Evolutionary conservation across 495 filamentous ascomycete species (phyloP).

Genomic region (Copromyces sp.): DNA sequence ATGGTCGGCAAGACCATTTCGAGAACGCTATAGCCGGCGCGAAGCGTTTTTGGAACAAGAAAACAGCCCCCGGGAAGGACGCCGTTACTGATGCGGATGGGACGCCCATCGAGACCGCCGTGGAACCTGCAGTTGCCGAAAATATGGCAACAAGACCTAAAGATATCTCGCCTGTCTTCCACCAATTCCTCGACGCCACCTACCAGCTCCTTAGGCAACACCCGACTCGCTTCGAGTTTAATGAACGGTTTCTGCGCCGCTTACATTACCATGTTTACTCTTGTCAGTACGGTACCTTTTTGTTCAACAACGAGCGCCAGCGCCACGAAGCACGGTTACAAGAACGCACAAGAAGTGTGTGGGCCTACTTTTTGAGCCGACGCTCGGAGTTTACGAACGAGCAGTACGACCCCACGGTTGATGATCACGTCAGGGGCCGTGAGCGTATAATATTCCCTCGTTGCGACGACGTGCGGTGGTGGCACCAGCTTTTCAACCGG

Average conservation of each 20-base stretch:
- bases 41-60: slow-evolving; percentile 80
- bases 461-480: slow-evolving; percentile 66
- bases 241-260: slow-evolving; percentile 84
- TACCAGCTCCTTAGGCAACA: slow-evolving; percentile 85
- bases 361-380: slow-evolving; percentile 85
- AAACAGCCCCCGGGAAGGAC: slow-evolving; percentile 57
- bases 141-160: slow-evolving; percentile 48
- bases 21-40: slow-evolving; percentile 82
- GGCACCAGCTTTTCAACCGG: slow-evolving; percentile 78
- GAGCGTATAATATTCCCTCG: slow-evolving; percentile 80
- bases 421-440: slow-evolving; percentile 64
- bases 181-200: slow-evolving; percentile 93
- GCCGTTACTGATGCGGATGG: slow-evolving; percentile 42
- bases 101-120: neutral
- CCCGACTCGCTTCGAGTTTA: slow-evolving; percentile 91
- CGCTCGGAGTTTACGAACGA: slow-evolving; percentile 70
- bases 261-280: slow-evolving; percentile 91
- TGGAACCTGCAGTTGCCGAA: slow-evolving; percentile 32
- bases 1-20: slow-evolving; percentile 60
- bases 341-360: slow-evolving; percentile 77
- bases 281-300: slow-evolving; percentile 93
- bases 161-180: slow-evolving; percentile 93
- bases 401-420: slow-evolving; percentile 64
- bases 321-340: slow-evolving; percentile 61
- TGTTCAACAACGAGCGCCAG: slow-evolving; percentile 91